phyloP scores from a whole-genome alignment of 257 asterid species.

The Vinca minor region DNA sequence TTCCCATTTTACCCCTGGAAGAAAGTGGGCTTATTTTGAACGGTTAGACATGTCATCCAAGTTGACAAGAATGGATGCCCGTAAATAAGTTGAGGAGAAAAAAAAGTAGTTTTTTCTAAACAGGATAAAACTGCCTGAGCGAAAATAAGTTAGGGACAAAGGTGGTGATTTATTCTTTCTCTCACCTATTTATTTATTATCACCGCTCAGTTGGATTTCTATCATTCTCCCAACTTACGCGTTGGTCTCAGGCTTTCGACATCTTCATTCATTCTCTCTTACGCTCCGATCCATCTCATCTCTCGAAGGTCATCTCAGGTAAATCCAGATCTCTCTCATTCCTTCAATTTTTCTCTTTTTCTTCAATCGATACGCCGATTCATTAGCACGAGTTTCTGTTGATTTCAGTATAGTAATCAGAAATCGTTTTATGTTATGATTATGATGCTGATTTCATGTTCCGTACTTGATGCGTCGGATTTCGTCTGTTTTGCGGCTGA shows the following conservation, averaged over 20 bases:
- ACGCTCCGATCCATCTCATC: constrained; percentile 6
- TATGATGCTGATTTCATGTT: background rate
- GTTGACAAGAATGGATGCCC: too few species aligned
- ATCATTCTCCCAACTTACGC: constrained; percentile 12
- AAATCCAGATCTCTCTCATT: background rate
- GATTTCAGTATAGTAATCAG: background rate
- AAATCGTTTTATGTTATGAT: background rate
- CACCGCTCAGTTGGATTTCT: constrained; percentile 14
- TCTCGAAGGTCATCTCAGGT: constrained; percentile 7
- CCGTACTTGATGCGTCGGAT: background rate
- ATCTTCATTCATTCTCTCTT: background rate
- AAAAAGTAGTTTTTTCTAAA: too few species aligned
- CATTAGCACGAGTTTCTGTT: background rate
- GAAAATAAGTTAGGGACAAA: too few species aligned
- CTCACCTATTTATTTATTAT: constrained; percentile 14
- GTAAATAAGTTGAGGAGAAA: too few species aligned
- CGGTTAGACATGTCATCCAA: too few species aligned
- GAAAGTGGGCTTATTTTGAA: too few species aligned
- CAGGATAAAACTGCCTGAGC: too few species aligned
- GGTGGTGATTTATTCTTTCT: too few species aligned
- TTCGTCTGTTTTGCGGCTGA: background rate
- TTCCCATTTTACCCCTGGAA: too few species aligned
- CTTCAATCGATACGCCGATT: background rate
- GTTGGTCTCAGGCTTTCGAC: constrained; percentile 29
- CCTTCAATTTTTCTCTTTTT: background rate